Percentiles rank a stretch among this genome's conserved stretches.
These are phyloP conservation scores for Fusarium coffeatum DNA, from an alignment of 2,329 filamentous ascomycete species.

Conservation along the genomic window DNA sequence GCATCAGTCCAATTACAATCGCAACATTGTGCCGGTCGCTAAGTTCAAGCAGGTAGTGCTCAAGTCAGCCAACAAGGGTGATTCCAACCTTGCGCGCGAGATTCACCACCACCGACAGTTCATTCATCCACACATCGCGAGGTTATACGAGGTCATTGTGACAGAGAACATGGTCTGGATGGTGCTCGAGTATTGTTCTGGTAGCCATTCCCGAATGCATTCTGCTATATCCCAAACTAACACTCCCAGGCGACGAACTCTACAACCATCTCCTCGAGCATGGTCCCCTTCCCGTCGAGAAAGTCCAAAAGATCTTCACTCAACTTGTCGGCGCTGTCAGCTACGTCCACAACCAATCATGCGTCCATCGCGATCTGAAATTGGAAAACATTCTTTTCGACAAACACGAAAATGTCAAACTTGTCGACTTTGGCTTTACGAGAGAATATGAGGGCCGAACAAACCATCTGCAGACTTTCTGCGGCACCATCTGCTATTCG, in stretches of 20 bases:
- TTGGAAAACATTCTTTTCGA: slow-evolving; percentile 91
- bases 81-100: slow-evolving; percentile 94
- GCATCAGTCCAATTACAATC: slow-evolving; percentile 30
- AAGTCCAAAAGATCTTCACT: slow-evolving; percentile 95
- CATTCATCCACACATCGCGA: slow-evolving; percentile 94
- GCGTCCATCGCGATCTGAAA: slow-evolving; percentile 96
- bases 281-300: slow-evolving; percentile 83
- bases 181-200: slow-evolving; percentile 94
- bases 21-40: slow-evolving; percentile 1
- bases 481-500: slow-evolving; percentile 96
- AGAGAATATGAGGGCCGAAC: slow-evolving; percentile 95
- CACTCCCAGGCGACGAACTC: slow-evolving; percentile 82
- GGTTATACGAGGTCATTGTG: slow-evolving; percentile 97
- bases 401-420: slow-evolving; percentile 96
- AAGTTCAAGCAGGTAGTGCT: slow-evolving; percentile 80
- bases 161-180: slow-evolving; percentile 96
- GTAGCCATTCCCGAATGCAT: slow-evolving; percentile 57
- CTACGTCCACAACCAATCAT: slow-evolving; percentile 94
- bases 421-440: slow-evolving; percentile 98
- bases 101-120: slow-evolving; percentile 99
- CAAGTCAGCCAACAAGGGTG: slow-evolving; percentile 96
- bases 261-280: slow-evolving; percentile 95
- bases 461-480: slow-evolving; percentile 96
- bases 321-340: slow-evolving; percentile 94
- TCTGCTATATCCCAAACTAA: slow-evolving; percentile 40